phyloP scores from a whole-genome alignment of 2,329 filamentous ascomycete genomes.

The Exophiala sideris region DNA sequence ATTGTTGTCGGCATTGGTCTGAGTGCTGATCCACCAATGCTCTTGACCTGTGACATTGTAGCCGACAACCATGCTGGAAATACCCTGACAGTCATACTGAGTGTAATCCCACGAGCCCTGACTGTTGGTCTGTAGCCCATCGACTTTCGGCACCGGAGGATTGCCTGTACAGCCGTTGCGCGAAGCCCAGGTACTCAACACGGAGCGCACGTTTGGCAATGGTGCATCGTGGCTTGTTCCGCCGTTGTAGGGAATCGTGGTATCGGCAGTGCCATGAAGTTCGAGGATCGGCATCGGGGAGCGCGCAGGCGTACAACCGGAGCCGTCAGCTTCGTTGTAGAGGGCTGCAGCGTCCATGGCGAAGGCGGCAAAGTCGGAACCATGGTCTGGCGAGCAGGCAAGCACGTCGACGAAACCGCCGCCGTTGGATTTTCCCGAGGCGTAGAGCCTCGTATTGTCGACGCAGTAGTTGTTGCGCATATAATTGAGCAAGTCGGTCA shows the following conservation, averaged over 20 bases:
- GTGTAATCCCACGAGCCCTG: background rate
- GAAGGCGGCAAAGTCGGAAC: conserved; percentile 48
- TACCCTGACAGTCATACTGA: conserved; percentile 5
- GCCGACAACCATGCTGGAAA: conserved; percentile 16
- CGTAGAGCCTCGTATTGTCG: conserved; percentile 44
- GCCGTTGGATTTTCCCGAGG: conserved; percentile 54
- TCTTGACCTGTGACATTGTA: conserved; percentile 21
- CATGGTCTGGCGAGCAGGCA: conserved; percentile 44
- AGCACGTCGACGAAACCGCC: conserved; percentile 50
- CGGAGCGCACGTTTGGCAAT: conserved; percentile 27
- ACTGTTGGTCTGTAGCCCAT: background rate
- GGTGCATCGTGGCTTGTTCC: conserved; percentile 27
- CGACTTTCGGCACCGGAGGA: conserved; percentile 1
- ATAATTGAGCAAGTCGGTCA: conserved; percentile 41
- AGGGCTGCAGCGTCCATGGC: conserved; percentile 39
- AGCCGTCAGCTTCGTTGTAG: conserved; percentile 33
- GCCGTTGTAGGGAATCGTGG: conserved; percentile 40
- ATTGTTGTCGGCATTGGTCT: conserved; percentile 23
- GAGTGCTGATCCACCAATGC: conserved; percentile 28
- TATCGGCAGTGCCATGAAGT: too few relatives aligned
- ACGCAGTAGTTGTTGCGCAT: conserved; percentile 45
- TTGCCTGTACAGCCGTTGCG: conserved; percentile 28
- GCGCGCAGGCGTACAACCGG: conserved; percentile 31
- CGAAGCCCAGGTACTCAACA: conserved; percentile 26
- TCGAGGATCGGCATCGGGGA: conserved; percentile 41